Conservation (phyloP, 768 basidiomycete species). For the Tephrocybe sp. region DNA sequence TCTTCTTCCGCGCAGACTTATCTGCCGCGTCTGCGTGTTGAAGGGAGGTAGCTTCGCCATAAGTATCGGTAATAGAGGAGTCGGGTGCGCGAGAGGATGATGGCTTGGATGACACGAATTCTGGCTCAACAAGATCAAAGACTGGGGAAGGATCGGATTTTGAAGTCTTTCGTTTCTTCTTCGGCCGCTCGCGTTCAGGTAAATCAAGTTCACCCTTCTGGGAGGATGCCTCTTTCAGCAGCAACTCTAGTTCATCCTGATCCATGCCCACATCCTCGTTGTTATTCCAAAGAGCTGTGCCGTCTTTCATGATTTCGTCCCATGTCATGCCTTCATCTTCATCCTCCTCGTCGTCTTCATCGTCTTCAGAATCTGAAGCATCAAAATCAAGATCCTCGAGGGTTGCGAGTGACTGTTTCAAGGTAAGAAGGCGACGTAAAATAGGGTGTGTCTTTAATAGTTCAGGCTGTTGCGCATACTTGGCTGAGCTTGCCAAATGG, state of each 20-base stretch:
- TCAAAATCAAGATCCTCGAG: constrained; percentile 84
- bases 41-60: constrained; percentile 73
- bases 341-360: constrained; percentile 38
- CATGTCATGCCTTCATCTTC: constrained; percentile 27
- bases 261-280: constrained; percentile 33
- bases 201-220: constrained; percentile 19
- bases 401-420: constrained; percentile 78
- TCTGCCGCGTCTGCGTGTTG: constrained; percentile 74
- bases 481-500: constrained; percentile 70
- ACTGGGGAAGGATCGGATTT: constrained; percentile 34
- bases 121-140: constrained; percentile 82
- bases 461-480: constrained; percentile 59
- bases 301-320: constrained; percentile 37
- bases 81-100: constrained; percentile 22
- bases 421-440: constrained; percentile 68
- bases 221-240: constrained; percentile 50
- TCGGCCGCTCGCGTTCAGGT: constrained; percentile 37
- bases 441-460: constrained; percentile 70
- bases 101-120: constrained; percentile 47
- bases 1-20: constrained; percentile 77
- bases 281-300: constrained; percentile 41
- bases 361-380: constrained; percentile 38
- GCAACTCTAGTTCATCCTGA: constrained; percentile 48
- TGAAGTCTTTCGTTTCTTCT: constrained; percentile 59
- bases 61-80: constrained; percentile 41